These are phyloP conservation scores for Fragaria iinumae DNA, from an alignment of 306 rosid species.

Conservation along the genomic window DNA sequence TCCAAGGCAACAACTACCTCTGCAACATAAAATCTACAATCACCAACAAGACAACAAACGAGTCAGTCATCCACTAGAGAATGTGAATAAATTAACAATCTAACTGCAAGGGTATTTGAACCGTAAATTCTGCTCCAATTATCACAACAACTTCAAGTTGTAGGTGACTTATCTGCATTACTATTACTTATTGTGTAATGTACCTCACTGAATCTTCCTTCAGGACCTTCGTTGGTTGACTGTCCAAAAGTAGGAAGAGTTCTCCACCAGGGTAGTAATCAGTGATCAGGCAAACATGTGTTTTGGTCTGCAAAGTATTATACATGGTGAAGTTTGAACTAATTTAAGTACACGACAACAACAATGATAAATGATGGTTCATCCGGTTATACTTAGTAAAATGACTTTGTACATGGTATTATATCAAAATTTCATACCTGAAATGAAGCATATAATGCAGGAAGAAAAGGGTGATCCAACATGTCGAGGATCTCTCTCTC, in stretches of 20 bases:
- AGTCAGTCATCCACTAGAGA: not conserved
- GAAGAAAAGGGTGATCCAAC: conserved; percentile 98
- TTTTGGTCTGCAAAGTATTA: conserved; percentile 68
- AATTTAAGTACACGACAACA: not conserved
- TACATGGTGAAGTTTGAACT: not conserved
- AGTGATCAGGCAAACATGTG: conserved; percentile 93
- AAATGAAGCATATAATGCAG: conserved; percentile 91
- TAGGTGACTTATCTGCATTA: not conserved
- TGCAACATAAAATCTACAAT: conserved; percentile 76
- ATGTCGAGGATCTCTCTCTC: conserved; percentile 95
- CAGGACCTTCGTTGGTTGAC: conserved; percentile 80
- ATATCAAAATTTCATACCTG: conserved; percentile 57
- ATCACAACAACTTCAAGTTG: not conserved
- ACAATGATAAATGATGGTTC: not conserved
- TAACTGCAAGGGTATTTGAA: not conserved
- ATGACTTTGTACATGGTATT: not conserved
- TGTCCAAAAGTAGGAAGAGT: conserved; percentile 83
- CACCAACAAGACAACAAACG: conserved; percentile 12
- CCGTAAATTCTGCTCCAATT: not conserved
- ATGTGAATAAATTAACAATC: not conserved
- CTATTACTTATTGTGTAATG: not conserved
- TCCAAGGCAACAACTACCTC: conserved; percentile 90
- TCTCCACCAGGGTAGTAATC: conserved; percentile 97
- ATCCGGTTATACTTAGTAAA: not conserved
- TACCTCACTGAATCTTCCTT: conserved; percentile 94